These are phyloP conservation scores for Flaveria floridana DNA, from an alignment of 140 eudicot species.

Conservation along the genomic window DNA sequence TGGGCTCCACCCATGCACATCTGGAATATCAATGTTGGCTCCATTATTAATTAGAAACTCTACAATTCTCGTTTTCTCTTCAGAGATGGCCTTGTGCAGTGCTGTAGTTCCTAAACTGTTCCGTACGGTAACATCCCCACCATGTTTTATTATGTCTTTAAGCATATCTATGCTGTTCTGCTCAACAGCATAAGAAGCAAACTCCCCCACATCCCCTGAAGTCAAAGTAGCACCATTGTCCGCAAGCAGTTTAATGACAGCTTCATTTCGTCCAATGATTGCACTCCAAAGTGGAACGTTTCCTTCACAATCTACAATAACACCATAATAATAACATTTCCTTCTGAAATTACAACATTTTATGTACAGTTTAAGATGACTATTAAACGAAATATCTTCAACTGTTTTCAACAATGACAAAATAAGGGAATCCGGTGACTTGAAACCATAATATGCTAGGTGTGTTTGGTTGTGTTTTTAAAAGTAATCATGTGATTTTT, in stretches of 20 bases:
- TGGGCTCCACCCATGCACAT: conserved; percentile 84
- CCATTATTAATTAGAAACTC: conserved; percentile 63
- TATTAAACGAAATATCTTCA: background rate
- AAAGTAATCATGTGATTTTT: too few species aligned
- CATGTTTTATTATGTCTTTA: conserved; percentile 52
- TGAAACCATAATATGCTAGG: background rate
- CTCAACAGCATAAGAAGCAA: conserved; percentile 67
- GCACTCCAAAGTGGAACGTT: conserved; percentile 84
- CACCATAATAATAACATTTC: conserved; percentile 8
- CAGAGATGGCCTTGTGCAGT: conserved; percentile 64
- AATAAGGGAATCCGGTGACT: background rate
- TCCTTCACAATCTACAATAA: background rate
- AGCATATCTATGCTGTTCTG: conserved; percentile 59
- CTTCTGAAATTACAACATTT: background rate
- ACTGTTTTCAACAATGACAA: too few species aligned
- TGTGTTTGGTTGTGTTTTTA: background rate
- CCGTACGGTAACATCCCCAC: conserved; percentile 57
- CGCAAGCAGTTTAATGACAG: conserved; percentile 46
- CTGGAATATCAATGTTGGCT: conserved; percentile 63
- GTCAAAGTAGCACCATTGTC: conserved; percentile 68
- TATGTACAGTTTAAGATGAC: background rate
- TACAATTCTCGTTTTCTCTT: conserved; percentile 54
- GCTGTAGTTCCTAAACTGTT: conserved; percentile 65
- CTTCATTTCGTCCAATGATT: conserved; percentile 51
- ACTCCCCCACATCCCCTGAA: conserved; percentile 62